These are phyloP conservation scores for Claviceps sp. DNA, from an alignment of 2,329 filamentous ascomycete species.

Conservation along the genomic window DNA sequence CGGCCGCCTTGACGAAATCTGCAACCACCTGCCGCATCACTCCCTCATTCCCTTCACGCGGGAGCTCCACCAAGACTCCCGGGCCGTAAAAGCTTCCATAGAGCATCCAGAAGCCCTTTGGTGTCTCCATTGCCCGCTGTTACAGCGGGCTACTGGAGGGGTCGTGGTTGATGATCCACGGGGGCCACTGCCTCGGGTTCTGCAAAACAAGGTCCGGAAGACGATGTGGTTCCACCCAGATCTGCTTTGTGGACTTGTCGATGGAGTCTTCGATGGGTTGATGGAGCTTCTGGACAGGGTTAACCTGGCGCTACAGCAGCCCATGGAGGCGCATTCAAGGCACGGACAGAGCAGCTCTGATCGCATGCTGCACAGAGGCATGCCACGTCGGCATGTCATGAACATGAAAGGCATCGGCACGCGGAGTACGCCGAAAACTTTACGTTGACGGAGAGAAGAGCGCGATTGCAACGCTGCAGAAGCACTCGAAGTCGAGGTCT, in stretches of 20 bases:
- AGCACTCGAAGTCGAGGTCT: background rate
- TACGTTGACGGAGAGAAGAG: slow-evolving; percentile 5
- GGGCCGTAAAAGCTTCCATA: slow-evolving; percentile 13
- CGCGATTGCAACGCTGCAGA: slow-evolving; percentile 1
- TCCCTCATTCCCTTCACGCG: slow-evolving; percentile 1
- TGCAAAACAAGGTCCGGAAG: slow-evolving; percentile 8
- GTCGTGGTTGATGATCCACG: slow-evolving; percentile 3
- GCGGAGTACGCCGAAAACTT: background rate
- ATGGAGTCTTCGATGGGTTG: slow-evolving; percentile 6
- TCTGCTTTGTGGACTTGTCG: slow-evolving; percentile 11
- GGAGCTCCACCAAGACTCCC: slow-evolving; percentile 10
- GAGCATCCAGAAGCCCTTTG: slow-evolving; percentile 11
- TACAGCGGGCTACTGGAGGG: slow-evolving; percentile 8
- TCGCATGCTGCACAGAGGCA: background rate
- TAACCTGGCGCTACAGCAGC: background rate
- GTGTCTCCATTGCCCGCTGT: slow-evolving; percentile 8
- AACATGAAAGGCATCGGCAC: background rate
- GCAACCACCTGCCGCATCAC: slow-evolving; percentile 4
- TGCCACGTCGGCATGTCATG: background rate
- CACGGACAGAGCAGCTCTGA: background rate
- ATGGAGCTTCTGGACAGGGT: slow-evolving; percentile 4
- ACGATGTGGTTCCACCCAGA: slow-evolving; percentile 11
- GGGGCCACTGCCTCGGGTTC: slow-evolving; percentile 5
- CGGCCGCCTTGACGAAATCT: slow-evolving; percentile 7
- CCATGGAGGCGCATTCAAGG: background rate